A percentile compares a stretch with the other conserved stretches of the same genome.
phyloP scores from a whole-genome alignment of 1,139 yeast genomes.

The Sugiyamaella sp. region DNA sequence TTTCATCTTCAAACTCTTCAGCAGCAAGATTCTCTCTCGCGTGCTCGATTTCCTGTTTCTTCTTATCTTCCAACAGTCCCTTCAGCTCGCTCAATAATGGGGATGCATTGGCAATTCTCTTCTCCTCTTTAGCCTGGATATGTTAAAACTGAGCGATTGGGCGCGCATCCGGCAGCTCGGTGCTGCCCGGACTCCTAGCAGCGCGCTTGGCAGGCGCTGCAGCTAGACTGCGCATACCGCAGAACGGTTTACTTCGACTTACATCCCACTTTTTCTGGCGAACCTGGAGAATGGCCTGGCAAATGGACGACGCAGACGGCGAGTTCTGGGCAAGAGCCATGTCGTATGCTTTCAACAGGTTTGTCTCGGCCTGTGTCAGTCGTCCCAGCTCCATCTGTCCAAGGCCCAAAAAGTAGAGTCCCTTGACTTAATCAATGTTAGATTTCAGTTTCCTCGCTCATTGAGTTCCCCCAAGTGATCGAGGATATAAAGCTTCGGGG shows the following conservation, averaged over 20 bases:
- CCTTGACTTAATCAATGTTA: too few relatives aligned
- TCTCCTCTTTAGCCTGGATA: constrained; percentile 29
- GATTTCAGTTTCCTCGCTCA: too few relatives aligned
- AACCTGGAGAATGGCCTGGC: constrained; percentile 39
- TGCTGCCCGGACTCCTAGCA: too few relatives aligned
- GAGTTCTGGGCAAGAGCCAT: constrained; percentile 36
- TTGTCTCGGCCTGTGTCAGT: constrained; percentile 40
- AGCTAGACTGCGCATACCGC: too few relatives aligned
- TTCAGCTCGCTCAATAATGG: constrained; percentile 40
- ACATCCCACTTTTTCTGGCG: constrained; percentile 38
- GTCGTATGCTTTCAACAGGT: constrained; percentile 42
- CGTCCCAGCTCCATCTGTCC: constrained; percentile 38
- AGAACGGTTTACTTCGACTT: constrained; percentile 23
- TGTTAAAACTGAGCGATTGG: too few relatives aligned
- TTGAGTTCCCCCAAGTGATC: too few relatives aligned
- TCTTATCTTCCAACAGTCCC: constrained; percentile 36
- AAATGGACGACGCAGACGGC: constrained; percentile 38
- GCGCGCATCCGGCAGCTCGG: too few relatives aligned
- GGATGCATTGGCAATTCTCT: constrained; percentile 32
- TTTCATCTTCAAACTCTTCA: constrained; percentile 34
- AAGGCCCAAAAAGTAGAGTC: constrained; percentile 39
- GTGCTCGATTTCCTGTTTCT: constrained; percentile 29
- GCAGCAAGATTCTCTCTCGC: constrained; percentile 29
- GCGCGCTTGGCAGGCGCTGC: too few relatives aligned
- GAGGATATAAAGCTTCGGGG: too few relatives aligned